Evolutionary conservation across 1,284 basidiomycete species (phyloP), one percentile per base, ranked within the genome.

Genomic region (Ceratorhiza oryzae-sativae): DNA sequence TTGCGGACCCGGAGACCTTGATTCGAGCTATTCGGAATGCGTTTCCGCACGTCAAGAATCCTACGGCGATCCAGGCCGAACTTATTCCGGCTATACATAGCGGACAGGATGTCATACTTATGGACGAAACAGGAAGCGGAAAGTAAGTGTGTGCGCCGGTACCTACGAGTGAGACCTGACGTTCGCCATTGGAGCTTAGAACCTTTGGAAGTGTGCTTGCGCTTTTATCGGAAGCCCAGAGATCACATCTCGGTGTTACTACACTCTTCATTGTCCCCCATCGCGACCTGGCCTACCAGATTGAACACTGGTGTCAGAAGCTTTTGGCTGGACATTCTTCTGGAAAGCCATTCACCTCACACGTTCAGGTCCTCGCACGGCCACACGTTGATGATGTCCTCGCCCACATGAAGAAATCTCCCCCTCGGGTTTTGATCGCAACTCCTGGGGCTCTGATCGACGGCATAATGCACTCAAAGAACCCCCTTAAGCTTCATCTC

Each of bases 181-280:
- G 30, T 25, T 30, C 49, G 9, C 6, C 46, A 12, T 41, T n/a
- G 12, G 41, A 58, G n/a, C 53, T 23, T 72, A 92, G 91, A 79
- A 90, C 91, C 1, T 90, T 93, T 76, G 90, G 88, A 0, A 78
- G 89, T 25, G 80, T 89, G 36, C 76, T 92, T 27, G 89, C 87
- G 13, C 80, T 91, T 41, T 80, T 92, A 65, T 88, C 84, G 79
- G 87, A 88, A 78, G 80, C 83, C 53, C 83, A 84, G 39, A 42
- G 62, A 72, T 61, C 71, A 68, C 42, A 55, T 53, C 62, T 75
- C 76, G 72, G 62, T 15, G 82, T 85, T 39, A 83, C 83, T 27
- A 84, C 87, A 18, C 81, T 93, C 49, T 80, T 91, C 25, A 81
- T 93, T 51, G 89, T 92, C 3, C 91, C 91, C 4, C 91, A 93